Evolutionary conservation across 2,329 filamentous ascomycete species (phyloP), one percentile per base, ranked within the genome.

Genomic region (Curvularia verruculosa): DNA sequence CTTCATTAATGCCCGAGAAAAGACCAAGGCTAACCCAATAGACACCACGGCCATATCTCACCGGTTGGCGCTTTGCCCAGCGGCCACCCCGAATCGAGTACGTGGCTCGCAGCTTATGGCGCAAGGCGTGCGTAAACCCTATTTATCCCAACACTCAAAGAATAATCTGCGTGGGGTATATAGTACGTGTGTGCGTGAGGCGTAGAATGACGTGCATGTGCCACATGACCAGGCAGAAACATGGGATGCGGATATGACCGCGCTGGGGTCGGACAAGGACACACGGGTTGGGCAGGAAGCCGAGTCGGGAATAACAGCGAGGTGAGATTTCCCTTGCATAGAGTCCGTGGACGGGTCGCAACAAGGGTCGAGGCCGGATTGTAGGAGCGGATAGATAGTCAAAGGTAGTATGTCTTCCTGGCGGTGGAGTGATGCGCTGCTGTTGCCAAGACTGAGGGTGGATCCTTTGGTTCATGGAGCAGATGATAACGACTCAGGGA

Each of bases 1-100:
- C 7, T 15, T 12, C 26, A 45, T 29, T 85, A n/a, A 31, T 19
- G 26, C 26, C 43, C 18, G n/a, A 45, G 26, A 45, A 29, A 29
- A 26, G 7, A 21, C 18, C 12, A 13, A 45, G 15, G 24, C 26
- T 19, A 29, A 18, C 41, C 23, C 24, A 23, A 29, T 21, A 3
- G 9, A 19, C 39, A 24, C 13, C 34, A 29, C 28, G 3, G 10
- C 39, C 13, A 24, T 41, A 21, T 24, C 23, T 41, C 39, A 26
- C 39, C 21, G 39, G 39, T 24, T 41, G 21, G 21, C 21, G 21
- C 39, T 23, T 13, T 13, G 28, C 28, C 28, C 28, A 29, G 28
- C 39, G 21, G 7, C 21, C 21, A 41, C 23, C 24, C 21, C 39
- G 23, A 15, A 24, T 23, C 23, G 12, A 41, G 21, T 41, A 6